phyloP scores from a whole-genome alignment of 371 early-diverging fungal genomes.

The Mycotypha africana region DNA sequence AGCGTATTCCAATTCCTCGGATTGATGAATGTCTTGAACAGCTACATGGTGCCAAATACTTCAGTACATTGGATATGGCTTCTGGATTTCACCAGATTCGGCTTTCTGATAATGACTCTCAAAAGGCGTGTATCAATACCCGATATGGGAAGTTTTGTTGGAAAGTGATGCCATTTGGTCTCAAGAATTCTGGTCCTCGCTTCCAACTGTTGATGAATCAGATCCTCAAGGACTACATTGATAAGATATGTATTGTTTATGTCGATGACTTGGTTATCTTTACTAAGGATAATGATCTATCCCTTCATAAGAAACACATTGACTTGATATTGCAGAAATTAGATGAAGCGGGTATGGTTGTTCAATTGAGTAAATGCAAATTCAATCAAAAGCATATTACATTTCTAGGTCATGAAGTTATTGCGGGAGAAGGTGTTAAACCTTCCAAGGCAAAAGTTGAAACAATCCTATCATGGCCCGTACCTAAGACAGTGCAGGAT shows the following conservation, averaged over 20 bases:
- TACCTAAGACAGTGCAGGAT: conserved; percentile 29
- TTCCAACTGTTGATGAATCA: conserved; percentile 4
- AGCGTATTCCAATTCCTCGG: conserved; percentile 39
- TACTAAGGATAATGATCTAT: conserved; percentile 24
- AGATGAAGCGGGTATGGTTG: conserved; percentile 19
- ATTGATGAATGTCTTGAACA: conserved; percentile 32
- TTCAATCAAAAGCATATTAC: conserved; percentile 28
- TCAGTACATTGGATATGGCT: conserved; percentile 8
- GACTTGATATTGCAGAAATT: conserved; percentile 26
- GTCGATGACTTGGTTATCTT: conserved; percentile 59
- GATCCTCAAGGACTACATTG: conserved; percentile 23
- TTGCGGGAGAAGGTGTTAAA: conserved; percentile 22
- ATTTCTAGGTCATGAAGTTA: conserved; percentile 36
- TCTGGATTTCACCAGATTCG: conserved; percentile 4
- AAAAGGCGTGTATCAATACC: conserved; percentile 6
- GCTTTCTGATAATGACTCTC: neutral
- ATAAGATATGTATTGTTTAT: conserved; percentile 37
- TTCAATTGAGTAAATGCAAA: conserved; percentile 46
- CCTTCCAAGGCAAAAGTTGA: conserved; percentile 23
- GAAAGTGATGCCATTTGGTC: neutral
- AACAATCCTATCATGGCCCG: conserved; percentile 26
- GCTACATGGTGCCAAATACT: conserved; percentile 18
- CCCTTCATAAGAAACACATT: conserved; percentile 41
- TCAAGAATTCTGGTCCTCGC: neutral
- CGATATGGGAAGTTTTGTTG: conserved; percentile 3